Base-by-base conservation (phyloP, 2,329 filamentous ascomycete genomes). In the Colletotrichum orchidophilum region DNA sequence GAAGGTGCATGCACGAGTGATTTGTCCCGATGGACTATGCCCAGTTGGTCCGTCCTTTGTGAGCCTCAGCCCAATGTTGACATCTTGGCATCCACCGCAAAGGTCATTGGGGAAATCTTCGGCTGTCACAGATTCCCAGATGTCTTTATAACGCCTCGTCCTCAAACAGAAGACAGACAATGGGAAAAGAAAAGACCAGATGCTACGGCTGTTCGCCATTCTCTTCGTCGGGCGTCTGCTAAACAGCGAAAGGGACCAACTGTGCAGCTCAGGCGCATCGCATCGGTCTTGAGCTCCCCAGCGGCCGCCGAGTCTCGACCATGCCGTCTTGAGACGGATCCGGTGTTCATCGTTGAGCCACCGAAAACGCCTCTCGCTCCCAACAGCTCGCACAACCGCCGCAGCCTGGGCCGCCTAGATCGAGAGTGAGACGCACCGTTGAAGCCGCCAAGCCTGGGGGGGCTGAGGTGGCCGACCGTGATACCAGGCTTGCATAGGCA, bases 371-470 rank as follows among this genome's bases (percentile, higher is more conserved):
- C 64, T 66, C 57, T 53, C 3, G 64, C 42, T 27, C 46, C 35
- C 29, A 46, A 9, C 18, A 57, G 26, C 42, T 42, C 42, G 13
- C 29, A 42, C 29, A 39, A 35, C 57, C 29, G 42, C 58, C 33
- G 26, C 46, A 29, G 60, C 57, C 58, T 58, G 53, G 64, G 59
- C 64, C 54, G 58, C 58, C 64, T 31, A 63, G 52, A 29, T 42
- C 64, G 42, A 33, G 64, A 54, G 42, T 59, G 68, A 71, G 68
- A 71, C 63, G 68, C 68, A 54, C 68, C 64, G 65, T 63, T 63
- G 63, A 42, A 67, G 68, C 52, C 68, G 63, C 58, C 24, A 49
- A 21, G 49, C n/a, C 7, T 33, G 27, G 29, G 55, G 54, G 67
- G 55, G 52, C 35, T 33, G 57, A 27, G 29, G 39, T 21, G 60